Base-by-base conservation (phyloP, 306 rosid genomes). In the Pyrus communis region DNA sequence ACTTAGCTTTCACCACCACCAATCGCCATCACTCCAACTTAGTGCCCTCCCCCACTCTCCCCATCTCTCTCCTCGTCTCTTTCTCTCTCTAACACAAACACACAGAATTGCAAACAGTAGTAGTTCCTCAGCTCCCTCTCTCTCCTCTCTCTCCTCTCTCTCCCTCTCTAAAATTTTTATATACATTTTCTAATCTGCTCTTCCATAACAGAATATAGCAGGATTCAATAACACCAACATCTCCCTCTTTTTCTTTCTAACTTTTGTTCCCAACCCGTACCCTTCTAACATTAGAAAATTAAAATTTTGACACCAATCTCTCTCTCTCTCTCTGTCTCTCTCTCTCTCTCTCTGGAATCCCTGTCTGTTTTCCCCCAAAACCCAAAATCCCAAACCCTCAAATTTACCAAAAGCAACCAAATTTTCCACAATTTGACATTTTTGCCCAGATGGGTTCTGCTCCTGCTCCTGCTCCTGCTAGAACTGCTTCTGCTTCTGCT, bases 181-280 rank as follows among this genome's bases (percentile, higher is more conserved):
- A 0, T 73, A 10, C n/a, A 33, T 22, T 11, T 42, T 42, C 70
- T 65, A 31, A 38, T 55, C 60, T 42, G 68, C 67, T 13, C 73
- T 73, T 67, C 69, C 79, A 46, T 70, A 78, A 80, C 82, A 69
- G 38, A 85, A 80, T 45, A 82, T 22, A 75, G 63, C 81, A 75
- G 57, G 60, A 13, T 55, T 73, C 54, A 38, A 22, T 17, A 22
- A 71, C 60, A 31, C 74, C 17, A 71, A 71, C 65, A 54, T 54
- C 59, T 54, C 49, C 14, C 43, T 14, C 17, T 15, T 62, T 64
- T 30, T 64, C 43, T 30, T 23, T 61, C 66, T 25, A 12, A 27
- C 28, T 61, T 58, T 58, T 58, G 63, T 58, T 58, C 30, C 63
- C 4, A 10, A 58, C 1, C 63, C 4, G 63, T 58, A 22, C 63